A percentile compares a stretch with the other conserved stretches of the same genome.
phyloP scores from a whole-genome alignment of 1,284 basidiomycete species.

The Sporisorium sorghi region DNA sequence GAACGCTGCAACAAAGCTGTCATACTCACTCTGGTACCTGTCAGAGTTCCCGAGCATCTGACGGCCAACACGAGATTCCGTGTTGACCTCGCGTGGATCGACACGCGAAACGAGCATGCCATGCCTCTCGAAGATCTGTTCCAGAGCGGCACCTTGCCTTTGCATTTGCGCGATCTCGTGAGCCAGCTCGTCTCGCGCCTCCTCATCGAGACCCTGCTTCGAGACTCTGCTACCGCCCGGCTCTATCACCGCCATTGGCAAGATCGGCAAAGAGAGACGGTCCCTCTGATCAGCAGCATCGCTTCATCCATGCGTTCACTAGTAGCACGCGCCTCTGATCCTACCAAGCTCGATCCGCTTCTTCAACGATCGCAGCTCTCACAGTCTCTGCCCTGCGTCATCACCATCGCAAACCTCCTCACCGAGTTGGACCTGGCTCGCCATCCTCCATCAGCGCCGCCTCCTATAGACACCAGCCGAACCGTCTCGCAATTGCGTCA shows the following conservation, averaged over 20 bases:
- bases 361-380: constrained; percentile 2
- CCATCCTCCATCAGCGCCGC: constrained; percentile 4
- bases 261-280: constrained; percentile 13
- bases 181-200: constrained; percentile 24
- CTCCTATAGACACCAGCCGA: background rate
- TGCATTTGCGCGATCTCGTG: constrained; percentile 17
- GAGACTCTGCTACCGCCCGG: constrained; percentile 8
- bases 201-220: constrained; percentile 16
- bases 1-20: background rate
- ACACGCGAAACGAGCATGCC: background rate
- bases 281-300: constrained; percentile 22
- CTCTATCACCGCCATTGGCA: constrained; percentile 32
- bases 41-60: background rate
- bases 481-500: background rate
- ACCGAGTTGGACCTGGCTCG: constrained; percentile 9
- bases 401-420: constrained; percentile 12
- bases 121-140: constrained; percentile 5
- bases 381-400: constrained; percentile 8
- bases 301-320: constrained; percentile 22
- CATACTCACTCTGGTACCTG: constrained; percentile 10
- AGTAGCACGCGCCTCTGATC: background rate
- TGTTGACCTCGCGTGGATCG: constrained; percentile 23
- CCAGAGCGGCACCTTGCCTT: constrained; percentile 1
- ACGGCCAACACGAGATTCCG: background rate
- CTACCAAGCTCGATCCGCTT: background rate